phyloP scores from a whole-genome alignment of 2,329 filamentous ascomycete species.

The Arthrinium puccinioides region DNA sequence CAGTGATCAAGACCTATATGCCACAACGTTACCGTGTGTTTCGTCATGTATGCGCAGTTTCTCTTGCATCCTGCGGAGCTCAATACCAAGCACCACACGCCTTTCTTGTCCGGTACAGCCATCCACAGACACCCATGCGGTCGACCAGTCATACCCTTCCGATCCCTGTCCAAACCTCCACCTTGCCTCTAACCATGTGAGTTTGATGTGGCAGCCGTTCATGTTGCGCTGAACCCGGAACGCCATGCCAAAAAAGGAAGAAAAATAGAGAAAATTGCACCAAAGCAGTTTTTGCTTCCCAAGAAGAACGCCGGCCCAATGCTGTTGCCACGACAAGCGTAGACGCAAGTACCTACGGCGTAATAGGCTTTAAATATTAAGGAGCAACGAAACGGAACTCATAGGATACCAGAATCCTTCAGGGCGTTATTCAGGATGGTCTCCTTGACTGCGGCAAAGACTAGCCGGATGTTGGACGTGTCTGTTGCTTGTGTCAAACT shows the following conservation, averaged over 20 bases:
- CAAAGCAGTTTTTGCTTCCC: conserved; percentile 2
- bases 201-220: conserved; percentile 14
- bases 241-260: conserved; percentile 19
- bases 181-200: conserved; percentile 11
- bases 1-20: no score
- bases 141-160: no score
- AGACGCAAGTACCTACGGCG: no score
- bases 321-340: conserved; percentile 3
- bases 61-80: no score
- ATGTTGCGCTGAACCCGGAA: conserved; percentile 15
- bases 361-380: no score
- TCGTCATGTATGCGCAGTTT: no score
- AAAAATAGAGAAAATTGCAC: not conserved
- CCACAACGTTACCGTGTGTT: no score
- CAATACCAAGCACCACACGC: no score
- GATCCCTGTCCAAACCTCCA: not conserved
- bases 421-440: conserved; percentile 97
- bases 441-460: conserved; percentile 97
- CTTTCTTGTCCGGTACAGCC: no score
- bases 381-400: no score
- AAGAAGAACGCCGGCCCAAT: conserved; percentile 8
- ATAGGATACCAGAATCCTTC: conserved; percentile 95
- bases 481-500: conserved; percentile 98
- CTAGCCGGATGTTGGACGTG: conserved; percentile 94
- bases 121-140: no score